Evolutionary conservation across 768 basidiomycete species (phyloP).

Genomic region (Pholiota microspora): DNA sequence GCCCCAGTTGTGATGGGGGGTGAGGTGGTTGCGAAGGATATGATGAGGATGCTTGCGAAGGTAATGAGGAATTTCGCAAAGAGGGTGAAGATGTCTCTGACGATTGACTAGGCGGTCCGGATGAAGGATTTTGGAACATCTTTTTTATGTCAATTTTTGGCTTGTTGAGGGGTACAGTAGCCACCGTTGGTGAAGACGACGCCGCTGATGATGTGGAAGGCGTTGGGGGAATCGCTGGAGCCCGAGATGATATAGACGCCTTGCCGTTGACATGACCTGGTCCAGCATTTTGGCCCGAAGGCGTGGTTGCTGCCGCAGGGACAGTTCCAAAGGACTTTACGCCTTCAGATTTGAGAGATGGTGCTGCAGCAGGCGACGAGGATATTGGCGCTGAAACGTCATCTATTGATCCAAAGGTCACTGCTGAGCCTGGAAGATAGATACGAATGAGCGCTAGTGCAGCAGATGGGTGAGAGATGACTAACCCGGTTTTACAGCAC

Average conservation of each 20-base stretch:
- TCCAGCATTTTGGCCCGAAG: constrained; percentile 5
- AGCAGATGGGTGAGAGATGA: constrained; percentile 14
- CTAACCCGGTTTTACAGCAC: constrained; percentile 67
- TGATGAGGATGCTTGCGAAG: constrained; percentile 42
- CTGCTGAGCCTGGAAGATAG: constrained; percentile 54
- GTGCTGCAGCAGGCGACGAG: constrained; percentile 73
- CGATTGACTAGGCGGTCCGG: constrained; percentile 47
- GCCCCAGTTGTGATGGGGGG: constrained; percentile 42
- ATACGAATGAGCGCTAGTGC: constrained; percentile 10
- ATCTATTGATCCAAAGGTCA: constrained; percentile 91
- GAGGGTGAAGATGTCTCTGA: constrained; percentile 61
- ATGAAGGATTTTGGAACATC: constrained; percentile 57
- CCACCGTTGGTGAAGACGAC: constrained; percentile 33
- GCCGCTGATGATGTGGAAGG: constrained; percentile 35
- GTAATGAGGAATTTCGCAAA: constrained; percentile 50
- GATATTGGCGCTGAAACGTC: constrained; percentile 76
- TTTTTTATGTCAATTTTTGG: constrained; percentile 56
- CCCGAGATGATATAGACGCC: constrained; percentile 42
- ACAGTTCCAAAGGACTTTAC: constrained; percentile 86
- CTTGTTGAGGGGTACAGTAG: constrained; percentile 31
- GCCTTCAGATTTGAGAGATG: constrained; percentile 63
- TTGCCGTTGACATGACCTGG: constrained; percentile 63
- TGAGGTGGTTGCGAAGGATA: constrained; percentile 29
- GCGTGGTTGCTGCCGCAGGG: constrained; percentile 49
- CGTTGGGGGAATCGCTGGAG: constrained; percentile 27